A percentile compares a stretch with the other conserved stretches of the same genome.
Conservation (phyloP, 2,329 filamentous ascomycete species). For the Hymenoscyphus fraxineus region DNA sequence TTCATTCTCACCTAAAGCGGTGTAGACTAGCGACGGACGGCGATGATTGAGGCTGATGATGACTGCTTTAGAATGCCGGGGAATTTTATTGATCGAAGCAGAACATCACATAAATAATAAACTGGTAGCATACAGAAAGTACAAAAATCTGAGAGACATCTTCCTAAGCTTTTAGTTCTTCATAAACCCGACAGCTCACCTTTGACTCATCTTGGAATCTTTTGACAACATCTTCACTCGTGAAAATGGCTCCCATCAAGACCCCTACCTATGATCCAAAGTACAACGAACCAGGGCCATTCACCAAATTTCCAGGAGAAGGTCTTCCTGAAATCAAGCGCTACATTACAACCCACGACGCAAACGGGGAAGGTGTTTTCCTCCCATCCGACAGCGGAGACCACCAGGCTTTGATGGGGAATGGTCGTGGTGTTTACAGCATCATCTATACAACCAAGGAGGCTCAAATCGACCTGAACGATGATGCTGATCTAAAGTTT, state of each 20-base stretch:
- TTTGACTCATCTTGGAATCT: background rate
- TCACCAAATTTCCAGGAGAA: slow-evolving; percentile 17
- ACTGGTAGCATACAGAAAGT: background rate
- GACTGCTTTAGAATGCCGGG: background rate
- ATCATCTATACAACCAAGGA: slow-evolving; percentile 22
- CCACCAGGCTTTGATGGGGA: slow-evolving; percentile 18
- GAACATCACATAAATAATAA: background rate
- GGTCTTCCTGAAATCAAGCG: slow-evolving; percentile 17
- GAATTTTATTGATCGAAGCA: background rate
- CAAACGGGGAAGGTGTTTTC: slow-evolving; percentile 22
- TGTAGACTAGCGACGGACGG: background rate
- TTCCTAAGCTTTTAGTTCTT: background rate
- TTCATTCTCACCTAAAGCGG: background rate
- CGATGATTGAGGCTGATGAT: background rate
- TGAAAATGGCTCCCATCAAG: background rate
- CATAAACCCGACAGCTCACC: background rate
- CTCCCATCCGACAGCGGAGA: slow-evolving; percentile 18
- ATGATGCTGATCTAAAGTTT: slow-evolving; percentile 12
- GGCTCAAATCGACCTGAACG: slow-evolving; percentile 22
- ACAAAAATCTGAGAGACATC: background rate
- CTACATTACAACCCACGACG: slow-evolving; percentile 22
- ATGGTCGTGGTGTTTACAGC: slow-evolving; percentile 16
- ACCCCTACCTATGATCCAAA: background rate
- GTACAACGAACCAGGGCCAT: background rate
- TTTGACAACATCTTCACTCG: background rate